Conservation (phyloP, 2,329 filamentous ascomycete genomes). For the Graphilbum fragrans region DNA sequence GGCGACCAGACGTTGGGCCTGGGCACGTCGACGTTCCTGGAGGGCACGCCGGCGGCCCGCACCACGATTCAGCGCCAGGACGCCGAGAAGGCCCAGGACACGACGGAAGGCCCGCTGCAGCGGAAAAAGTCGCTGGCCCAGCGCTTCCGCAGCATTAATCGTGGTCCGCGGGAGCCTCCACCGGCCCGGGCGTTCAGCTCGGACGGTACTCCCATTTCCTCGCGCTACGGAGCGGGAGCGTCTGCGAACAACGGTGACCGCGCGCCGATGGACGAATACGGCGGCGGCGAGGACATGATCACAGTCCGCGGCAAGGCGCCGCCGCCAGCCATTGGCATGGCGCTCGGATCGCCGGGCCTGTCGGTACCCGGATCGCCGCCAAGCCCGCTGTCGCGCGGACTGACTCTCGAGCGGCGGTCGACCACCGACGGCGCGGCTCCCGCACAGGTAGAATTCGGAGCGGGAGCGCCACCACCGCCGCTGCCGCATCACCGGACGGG, state of each 20-base stretch:
- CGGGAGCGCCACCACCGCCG: neutral
- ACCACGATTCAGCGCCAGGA: slow-evolving; percentile 66
- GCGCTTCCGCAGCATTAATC: slow-evolving; percentile 75
- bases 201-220: slow-evolving; percentile 13
- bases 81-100: slow-evolving; percentile 51
- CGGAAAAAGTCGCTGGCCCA: slow-evolving; percentile 94
- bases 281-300: slow-evolving; percentile 41
- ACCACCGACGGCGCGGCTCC: slow-evolving; percentile 39
- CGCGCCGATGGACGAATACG: slow-evolving; percentile 76
- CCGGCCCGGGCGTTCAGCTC: slow-evolving; percentile 18
- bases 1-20: slow-evolving; percentile 74
- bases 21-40: slow-evolving; percentile 89
- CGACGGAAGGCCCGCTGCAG: slow-evolving; percentile 47
- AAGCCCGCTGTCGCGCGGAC: slow-evolving; percentile 40
- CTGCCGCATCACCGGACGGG: neutral
- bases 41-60: slow-evolving; percentile 79
- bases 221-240: slow-evolving; percentile 17
- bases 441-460: neutral
- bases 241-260: slow-evolving; percentile 25
- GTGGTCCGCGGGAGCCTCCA: slow-evolving; percentile 47
- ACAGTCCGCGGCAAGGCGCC: slow-evolving; percentile 23
- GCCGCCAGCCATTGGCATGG: slow-evolving; percentile 11
- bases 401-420: slow-evolving; percentile 48
- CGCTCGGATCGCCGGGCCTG: neutral
- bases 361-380: too few relatives aligned